These are phyloP conservation scores for Pichia sporocuriosa DNA, from an alignment of 805 yeast genomes.

Conservation along the genomic window DNA sequence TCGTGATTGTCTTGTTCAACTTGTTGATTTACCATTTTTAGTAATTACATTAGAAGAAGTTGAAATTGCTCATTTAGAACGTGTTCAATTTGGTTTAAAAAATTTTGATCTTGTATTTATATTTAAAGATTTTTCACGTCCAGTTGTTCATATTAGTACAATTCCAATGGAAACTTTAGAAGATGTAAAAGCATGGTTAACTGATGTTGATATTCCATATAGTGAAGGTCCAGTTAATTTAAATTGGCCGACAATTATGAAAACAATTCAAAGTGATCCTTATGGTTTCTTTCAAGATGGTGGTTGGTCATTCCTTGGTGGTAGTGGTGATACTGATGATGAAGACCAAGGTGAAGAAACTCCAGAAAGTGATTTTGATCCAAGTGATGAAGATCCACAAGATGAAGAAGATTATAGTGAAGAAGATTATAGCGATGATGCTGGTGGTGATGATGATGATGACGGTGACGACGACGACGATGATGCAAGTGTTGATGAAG, in stretches of 20 bases:
- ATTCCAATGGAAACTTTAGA: slow-evolving; percentile 90
- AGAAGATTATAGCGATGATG: slow-evolving; percentile 25
- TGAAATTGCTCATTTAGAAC: slow-evolving; percentile 91
- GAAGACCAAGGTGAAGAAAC: slow-evolving; percentile 59
- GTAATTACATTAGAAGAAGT: slow-evolving; percentile 88
- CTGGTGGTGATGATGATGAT: slow-evolving; percentile 19
- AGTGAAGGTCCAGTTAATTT: slow-evolving; percentile 93
- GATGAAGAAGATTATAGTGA: slow-evolving; percentile 41
- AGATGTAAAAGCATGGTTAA: slow-evolving; percentile 91
- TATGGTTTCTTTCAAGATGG: slow-evolving; percentile 91
- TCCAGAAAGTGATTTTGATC: slow-evolving; percentile 58
- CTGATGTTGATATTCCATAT: slow-evolving; percentile 94
- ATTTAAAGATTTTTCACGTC: slow-evolving; percentile 79
- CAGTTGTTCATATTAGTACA: slow-evolving; percentile 89
- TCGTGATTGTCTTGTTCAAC: slow-evolving; percentile 90
- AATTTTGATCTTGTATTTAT: slow-evolving; percentile 97
- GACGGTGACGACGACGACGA: slow-evolving; percentile 18
- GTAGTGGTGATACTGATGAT: slow-evolving; percentile 73
- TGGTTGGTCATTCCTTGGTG: slow-evolving; percentile 93
- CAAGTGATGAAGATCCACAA: slow-evolving; percentile 52
- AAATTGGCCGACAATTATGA: slow-evolving; percentile 95
- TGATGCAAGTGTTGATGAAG: slow-evolving; percentile 22
- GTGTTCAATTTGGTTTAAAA: slow-evolving; percentile 94
- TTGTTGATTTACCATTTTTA: slow-evolving; percentile 90
- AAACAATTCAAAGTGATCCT: slow-evolving; percentile 86